Conservation (phyloP, 2,329 filamentous ascomycete genomes). For the Neonectria ditissima region DNA sequence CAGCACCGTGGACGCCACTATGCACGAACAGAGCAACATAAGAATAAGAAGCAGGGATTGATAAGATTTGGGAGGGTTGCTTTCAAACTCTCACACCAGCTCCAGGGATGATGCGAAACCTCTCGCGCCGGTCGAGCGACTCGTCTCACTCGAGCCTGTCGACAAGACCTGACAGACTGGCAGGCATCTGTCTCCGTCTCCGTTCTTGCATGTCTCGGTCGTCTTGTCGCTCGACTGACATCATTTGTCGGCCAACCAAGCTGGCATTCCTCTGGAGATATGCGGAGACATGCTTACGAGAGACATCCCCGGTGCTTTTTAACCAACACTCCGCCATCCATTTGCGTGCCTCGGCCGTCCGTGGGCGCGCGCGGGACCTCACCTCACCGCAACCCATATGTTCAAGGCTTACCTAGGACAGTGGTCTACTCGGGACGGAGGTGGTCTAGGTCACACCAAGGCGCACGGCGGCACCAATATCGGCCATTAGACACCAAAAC, state of each 20-base stretch:
- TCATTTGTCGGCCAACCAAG: conserved; percentile 23
- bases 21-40: conserved; percentile 15
- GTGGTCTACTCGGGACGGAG: background rate
- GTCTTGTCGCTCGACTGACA: background rate
- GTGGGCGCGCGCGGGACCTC: background rate
- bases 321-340: background rate
- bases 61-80: conserved; percentile 40
- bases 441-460: conserved; percentile 8
- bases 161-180: background rate
- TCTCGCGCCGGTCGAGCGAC: conserved; percentile 23
- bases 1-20: conserved; percentile 1
- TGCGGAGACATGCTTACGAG: conserved; percentile 10
- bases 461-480: conserved; percentile 24
- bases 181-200: background rate
- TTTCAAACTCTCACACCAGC: conserved; percentile 27
- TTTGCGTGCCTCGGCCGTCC: background rate
- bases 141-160: conserved; percentile 3
- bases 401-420: background rate
- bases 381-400: conserved; percentile 4
- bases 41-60: conserved; percentile 30
- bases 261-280: conserved; percentile 33
- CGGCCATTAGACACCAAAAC: conserved; percentile 12
- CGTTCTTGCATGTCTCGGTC: conserved; percentile 13
- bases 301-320: background rate
- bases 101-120: conserved; percentile 43